phyloP scores from a whole-genome alignment of 495 filamentous ascomycete species.

The Xylaria nigripes region DNA sequence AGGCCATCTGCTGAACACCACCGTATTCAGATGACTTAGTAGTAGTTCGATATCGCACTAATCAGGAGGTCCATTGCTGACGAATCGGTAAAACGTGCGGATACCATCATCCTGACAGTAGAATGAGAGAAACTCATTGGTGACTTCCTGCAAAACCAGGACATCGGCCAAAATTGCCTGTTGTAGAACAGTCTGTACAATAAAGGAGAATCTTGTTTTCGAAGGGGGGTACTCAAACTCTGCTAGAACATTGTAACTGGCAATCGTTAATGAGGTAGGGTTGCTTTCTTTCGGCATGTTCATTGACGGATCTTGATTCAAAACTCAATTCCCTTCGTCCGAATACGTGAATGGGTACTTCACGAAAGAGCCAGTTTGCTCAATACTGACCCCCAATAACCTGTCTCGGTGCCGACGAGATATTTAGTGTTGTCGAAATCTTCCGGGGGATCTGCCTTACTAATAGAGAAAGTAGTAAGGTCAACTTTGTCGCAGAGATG shows the following conservation, averaged over 20 bases:
- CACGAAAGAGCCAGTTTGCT: not conserved
- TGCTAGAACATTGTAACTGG: slow-evolving; percentile 50
- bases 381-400: not conserved
- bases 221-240: slow-evolving; percentile 43
- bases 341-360: slow-evolving; percentile 15
- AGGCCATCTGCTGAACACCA: slow-evolving; percentile 41
- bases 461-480: slow-evolving; percentile 5
- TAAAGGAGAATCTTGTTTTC: slow-evolving; percentile 39
- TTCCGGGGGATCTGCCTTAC: not conserved
- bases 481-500: not conserved
- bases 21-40: slow-evolving; percentile 45
- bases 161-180: slow-evolving; percentile 32
- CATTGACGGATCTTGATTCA: not conserved
- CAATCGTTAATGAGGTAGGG: slow-evolving; percentile 27
- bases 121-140: slow-evolving; percentile 46
- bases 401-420: not conserved
- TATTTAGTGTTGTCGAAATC: not conserved
- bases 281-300: not conserved
- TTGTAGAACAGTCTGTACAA: slow-evolving; percentile 39
- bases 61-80: slow-evolving; percentile 41
- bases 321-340: slow-evolving; percentile 12
- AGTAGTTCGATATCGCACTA: slow-evolving; percentile 42
- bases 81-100: slow-evolving; percentile 40
- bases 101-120: slow-evolving; percentile 39
- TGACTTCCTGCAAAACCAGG: slow-evolving; percentile 51